Conservation (phyloP, 176 grass and related monocot species). For the Eleusine indica region DNA sequence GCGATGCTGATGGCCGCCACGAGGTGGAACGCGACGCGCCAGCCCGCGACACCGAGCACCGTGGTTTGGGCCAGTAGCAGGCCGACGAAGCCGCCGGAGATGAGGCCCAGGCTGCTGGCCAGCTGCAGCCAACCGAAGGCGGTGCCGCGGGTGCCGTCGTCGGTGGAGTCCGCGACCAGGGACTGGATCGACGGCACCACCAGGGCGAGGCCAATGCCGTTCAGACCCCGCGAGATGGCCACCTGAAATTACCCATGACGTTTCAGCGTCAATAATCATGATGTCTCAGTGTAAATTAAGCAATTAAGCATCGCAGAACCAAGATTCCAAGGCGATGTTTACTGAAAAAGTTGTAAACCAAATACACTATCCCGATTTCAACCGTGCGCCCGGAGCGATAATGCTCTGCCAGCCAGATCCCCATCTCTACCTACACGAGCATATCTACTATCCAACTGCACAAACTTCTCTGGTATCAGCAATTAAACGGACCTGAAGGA, state of each 20-base stretch:
- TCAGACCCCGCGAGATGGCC: constrained; percentile 80
- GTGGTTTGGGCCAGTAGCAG: constrained; percentile 17
- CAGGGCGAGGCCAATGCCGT: constrained; percentile 80
- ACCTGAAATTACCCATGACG: constrained; percentile 40
- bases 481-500: constrained; percentile 51
- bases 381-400: too few relatives aligned
- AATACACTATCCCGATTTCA: too few relatives aligned
- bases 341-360: too few relatives aligned
- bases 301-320: neutral
- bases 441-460: neutral
- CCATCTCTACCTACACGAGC: neutral
- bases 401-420: too few relatives aligned
- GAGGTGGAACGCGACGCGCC: constrained; percentile 90
- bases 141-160: constrained; percentile 64
- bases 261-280: neutral
- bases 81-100: constrained; percentile 66
- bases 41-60: constrained; percentile 69
- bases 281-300: neutral
- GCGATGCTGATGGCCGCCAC: constrained; percentile 61
- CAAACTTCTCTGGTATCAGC: neutral
- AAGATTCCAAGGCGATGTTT: constrained; percentile 25
- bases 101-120: constrained; percentile 69
- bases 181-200: constrained; percentile 84
- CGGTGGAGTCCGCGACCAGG: constrained; percentile 78
- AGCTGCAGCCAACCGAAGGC: constrained; percentile 90